Evolutionary conservation across 108 stramenopile genomes (phyloP).

Genomic region (Bacterosira constricta): DNA sequence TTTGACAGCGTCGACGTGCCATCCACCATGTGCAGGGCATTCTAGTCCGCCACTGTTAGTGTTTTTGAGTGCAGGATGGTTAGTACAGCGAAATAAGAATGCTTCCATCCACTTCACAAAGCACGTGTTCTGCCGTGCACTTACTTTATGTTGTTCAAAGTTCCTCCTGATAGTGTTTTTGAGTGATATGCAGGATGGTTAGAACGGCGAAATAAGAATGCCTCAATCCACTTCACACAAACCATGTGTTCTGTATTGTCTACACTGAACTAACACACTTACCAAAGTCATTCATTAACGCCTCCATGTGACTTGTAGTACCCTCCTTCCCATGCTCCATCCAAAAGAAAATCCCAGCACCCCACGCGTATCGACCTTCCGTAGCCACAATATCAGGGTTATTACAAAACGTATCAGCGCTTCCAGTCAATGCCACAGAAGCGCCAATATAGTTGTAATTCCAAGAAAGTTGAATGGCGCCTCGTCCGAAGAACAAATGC

Average conservation of each 20-base stretch:
- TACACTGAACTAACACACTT: too few relatives aligned
- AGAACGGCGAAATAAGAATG: too few relatives aligned
- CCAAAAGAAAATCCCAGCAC: conserved; percentile 37
- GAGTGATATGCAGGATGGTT: too few relatives aligned
- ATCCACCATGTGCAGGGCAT: conserved; percentile 37
- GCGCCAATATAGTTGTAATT: conserved; percentile 38
- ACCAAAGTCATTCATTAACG: conserved; percentile 8
- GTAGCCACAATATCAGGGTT: conserved; percentile 35
- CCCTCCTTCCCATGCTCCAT: conserved; percentile 41
- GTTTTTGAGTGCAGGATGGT: too few relatives aligned
- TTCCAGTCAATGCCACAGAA: conserved; percentile 23
- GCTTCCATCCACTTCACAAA: neutral
- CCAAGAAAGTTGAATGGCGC: too few relatives aligned
- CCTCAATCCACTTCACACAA: neutral
- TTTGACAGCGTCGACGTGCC: conserved; percentile 39
- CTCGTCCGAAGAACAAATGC: conserved; percentile 31
- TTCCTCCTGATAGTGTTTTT: too few relatives aligned
- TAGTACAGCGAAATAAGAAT: too few relatives aligned
- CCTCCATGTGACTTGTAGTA: conserved; percentile 27
- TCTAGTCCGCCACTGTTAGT: conserved; percentile 19
- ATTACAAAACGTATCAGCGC: conserved; percentile 28
- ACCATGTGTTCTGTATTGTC: neutral
- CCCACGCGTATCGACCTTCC: conserved; percentile 35
- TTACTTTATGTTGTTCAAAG: conserved; percentile 25
- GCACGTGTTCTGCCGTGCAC: neutral